Base-by-base conservation (phyloP, 805 yeast genomes). In the Myxozyma melibiosi region DNA sequence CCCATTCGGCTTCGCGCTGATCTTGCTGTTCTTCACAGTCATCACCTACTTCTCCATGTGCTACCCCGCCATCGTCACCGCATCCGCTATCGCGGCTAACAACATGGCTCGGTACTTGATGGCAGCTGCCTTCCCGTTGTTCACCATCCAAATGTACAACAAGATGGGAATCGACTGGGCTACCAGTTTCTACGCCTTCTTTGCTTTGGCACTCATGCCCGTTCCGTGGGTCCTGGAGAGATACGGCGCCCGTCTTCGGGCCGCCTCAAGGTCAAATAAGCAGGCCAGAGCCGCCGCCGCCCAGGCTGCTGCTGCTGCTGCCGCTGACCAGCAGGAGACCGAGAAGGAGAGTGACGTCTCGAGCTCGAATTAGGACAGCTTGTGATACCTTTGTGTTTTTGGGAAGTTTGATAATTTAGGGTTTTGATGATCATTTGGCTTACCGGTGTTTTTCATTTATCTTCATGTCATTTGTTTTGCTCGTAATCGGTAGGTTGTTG, bases 31-130 rank as follows among this genome's bases (percentile, higher is more conserved):
- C 76, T 85, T 87, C 71, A 75, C 88, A 20, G 80, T 83, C 46
- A 76, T 87, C 67, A 79, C 83, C 46, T 88, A 87, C 70, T 85
- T 87, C 71, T 75, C 87, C 34, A 77, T 83, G 78, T 71, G 86
- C 3, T 88, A 83, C 70, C 92, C 94, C 27, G 90, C 92, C 45
- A 71, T 83, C 33, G 79, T 80, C 33, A 86, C 89, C 22, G 96
- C 96, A 0, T 84, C 92, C n/a, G 92, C 95, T 2, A 71, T 89
- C 60, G 96, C 96, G 34, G 96, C 96, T 13, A 90, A 90, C 73
- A 88, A 88, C 70, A 76, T 90, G 67, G 71, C 85, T 55, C 81
- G 97, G 73, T 89, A 88, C 68, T 64, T 85, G 31, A 70, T 86
- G 60, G 89, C 95, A 8, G 83, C 89, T 5, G 88, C 84, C 20